Conservation (phyloP, 306 rosid genomes). For the Cucurbita pepo region DNA sequence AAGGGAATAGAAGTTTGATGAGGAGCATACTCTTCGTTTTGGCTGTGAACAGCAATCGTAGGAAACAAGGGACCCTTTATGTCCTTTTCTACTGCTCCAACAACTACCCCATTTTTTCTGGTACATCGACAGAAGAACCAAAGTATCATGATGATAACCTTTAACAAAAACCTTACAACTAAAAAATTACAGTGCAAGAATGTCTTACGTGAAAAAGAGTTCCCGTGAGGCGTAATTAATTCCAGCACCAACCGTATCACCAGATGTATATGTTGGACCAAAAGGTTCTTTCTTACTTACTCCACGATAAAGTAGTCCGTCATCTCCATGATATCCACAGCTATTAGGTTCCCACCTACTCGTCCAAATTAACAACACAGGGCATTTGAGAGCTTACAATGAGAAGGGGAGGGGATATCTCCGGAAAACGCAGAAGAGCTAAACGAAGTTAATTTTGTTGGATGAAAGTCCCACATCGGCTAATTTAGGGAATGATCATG, state of each 20-base stretch:
- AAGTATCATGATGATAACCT: neutral
- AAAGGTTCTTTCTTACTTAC: conserved; percentile 58
- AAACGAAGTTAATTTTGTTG: neutral
- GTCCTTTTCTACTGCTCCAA: conserved; percentile 69
- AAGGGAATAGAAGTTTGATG: neutral
- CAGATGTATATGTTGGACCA: conserved; percentile 81
- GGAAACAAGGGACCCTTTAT: conserved; percentile 73
- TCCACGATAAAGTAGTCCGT: conserved; percentile 79
- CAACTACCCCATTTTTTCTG: conserved; percentile 82
- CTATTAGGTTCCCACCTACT: conserved; percentile 92
- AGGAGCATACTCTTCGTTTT: conserved; percentile 78
- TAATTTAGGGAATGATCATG: too few species aligned
- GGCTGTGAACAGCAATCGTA: conserved; percentile 94
- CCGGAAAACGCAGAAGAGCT: neutral
- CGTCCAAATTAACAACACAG: neutral
- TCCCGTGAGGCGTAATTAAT: conserved; percentile 75
- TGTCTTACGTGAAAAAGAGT: conserved; percentile 83
- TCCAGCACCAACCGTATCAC: conserved; percentile 90
- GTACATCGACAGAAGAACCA: conserved; percentile 13
- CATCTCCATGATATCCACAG: conserved; percentile 95
- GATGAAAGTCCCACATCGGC: too few species aligned
- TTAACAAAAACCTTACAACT: neutral
- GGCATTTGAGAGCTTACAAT: neutral
- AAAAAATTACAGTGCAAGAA: neutral
- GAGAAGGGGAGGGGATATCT: neutral